Evolutionary conservation across 345 rosid genomes (phyloP).

Genomic region (Lumnitzera racemosa): DNA sequence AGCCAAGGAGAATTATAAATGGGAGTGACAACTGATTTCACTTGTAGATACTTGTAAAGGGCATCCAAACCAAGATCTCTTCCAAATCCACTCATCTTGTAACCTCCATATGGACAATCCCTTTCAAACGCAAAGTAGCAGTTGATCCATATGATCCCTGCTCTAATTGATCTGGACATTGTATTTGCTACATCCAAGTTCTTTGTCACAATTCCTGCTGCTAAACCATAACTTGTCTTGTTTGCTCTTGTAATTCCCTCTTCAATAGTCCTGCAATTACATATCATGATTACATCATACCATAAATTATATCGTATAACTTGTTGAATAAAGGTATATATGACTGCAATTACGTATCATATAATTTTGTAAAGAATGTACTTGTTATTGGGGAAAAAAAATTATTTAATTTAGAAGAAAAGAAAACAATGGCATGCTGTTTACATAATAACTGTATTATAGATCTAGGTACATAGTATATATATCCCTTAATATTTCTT

Average conservation of each 20-base stretch:
- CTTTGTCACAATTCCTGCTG: slow-evolving; percentile 68
- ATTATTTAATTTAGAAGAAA: too few relatives aligned
- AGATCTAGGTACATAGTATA: too few relatives aligned
- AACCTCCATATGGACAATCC: slow-evolving; percentile 69
- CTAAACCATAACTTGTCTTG: slow-evolving; percentile 62
- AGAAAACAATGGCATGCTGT: too few relatives aligned
- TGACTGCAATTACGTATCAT: background rate
- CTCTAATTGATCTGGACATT: slow-evolving; percentile 62
- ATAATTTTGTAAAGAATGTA: background rate
- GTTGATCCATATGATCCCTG: slow-evolving; percentile 60
- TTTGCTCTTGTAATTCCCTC: slow-evolving; percentile 64
- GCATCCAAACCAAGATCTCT: slow-evolving; percentile 59
- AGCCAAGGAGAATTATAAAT: slow-evolving; percentile 54
- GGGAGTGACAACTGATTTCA: slow-evolving; percentile 64
- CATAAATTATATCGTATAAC: too few relatives aligned
- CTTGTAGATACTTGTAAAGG: slow-evolving; percentile 47
- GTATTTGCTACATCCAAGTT: slow-evolving; percentile 56
- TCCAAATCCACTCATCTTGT: slow-evolving; percentile 64
- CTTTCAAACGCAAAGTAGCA: slow-evolving; percentile 57
- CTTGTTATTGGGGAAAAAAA: too few relatives aligned
- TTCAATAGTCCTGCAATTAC: slow-evolving; percentile 45
- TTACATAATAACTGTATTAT: too few relatives aligned
- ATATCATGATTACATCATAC: background rate
- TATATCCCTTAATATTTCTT: too few relatives aligned
- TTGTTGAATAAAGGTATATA: background rate